Conservation (phyloP, 179 eudicot genomes). For the Patellifolia procumbens region DNA sequence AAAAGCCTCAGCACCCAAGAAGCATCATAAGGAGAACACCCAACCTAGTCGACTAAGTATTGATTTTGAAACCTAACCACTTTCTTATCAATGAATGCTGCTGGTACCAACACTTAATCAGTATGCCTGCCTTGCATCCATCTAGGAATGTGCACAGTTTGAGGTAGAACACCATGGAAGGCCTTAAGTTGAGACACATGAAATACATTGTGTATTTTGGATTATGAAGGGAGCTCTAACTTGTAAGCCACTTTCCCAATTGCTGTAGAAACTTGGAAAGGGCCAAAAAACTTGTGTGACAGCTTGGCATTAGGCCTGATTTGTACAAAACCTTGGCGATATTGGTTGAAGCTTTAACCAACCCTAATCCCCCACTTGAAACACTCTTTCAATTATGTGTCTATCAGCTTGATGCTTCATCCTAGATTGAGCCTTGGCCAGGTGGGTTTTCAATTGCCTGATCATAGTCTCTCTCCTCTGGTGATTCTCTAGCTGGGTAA, state of each 20-base stretch:
- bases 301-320: background rate
- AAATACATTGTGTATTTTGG: background rate
- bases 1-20: background rate
- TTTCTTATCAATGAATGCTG: background rate
- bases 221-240: background rate
- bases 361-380: background rate
- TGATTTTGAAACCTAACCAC: too few relatives aligned
- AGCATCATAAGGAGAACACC: background rate
- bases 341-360: background rate
- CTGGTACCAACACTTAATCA: background rate
- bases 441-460: background rate
- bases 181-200: background rate
- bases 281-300: background rate
- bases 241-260: background rate
- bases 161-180: background rate
- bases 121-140: fast-evolving
- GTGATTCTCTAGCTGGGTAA: background rate
- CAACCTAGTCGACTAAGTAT: background rate
- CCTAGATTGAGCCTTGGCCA: background rate
- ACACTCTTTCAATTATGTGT: background rate
- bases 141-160: background rate
- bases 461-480: background rate
- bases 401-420: background rate
- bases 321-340: background rate
- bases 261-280: background rate